These are phyloP conservation scores for Prunella vulgaris DNA, from an alignment of 257 asterid genomes.

Conservation along the genomic window DNA sequence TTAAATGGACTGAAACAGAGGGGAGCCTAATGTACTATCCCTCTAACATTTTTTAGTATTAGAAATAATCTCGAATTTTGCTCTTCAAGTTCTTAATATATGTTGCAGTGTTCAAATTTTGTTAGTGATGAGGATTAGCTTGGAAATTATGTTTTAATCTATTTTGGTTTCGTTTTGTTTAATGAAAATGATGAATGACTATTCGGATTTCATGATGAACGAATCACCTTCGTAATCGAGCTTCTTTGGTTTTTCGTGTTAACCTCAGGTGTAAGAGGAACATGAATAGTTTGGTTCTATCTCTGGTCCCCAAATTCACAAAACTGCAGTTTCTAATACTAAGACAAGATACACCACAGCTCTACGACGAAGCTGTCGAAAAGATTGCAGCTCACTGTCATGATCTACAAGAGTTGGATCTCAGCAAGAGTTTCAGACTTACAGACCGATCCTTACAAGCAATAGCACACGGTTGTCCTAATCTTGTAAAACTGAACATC, in stretches of 20 bases:
- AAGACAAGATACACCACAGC: constrained; percentile 80
- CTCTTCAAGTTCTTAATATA: background rate
- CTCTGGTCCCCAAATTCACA: constrained; percentile 66
- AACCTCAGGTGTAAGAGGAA: constrained; percentile 86
- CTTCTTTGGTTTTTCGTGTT: background rate
- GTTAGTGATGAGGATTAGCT: background rate
- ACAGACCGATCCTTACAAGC: constrained; percentile 71
- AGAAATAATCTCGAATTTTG: background rate
- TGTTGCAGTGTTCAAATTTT: background rate
- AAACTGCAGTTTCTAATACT: constrained; percentile 61
- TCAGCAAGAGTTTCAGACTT: constrained; percentile 84
- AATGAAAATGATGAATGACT: background rate
- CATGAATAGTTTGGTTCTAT: constrained; percentile 72
- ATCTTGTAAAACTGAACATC: constrained; percentile 69
- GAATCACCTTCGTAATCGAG: background rate
- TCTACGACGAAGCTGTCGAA: constrained; percentile 72
- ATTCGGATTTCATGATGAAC: background rate
- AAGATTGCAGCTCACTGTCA: constrained; percentile 54
- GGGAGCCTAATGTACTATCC: background rate
- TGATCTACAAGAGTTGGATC: constrained; percentile 79
- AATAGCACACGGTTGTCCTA: constrained; percentile 73
- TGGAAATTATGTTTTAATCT: no score
- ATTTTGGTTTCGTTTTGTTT: background rate
- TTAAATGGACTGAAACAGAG: background rate
- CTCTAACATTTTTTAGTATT: background rate